phyloP scores from a whole-genome alignment of 1,284 basidiomycete genomes.

The Anthracocystis setariae region DNA sequence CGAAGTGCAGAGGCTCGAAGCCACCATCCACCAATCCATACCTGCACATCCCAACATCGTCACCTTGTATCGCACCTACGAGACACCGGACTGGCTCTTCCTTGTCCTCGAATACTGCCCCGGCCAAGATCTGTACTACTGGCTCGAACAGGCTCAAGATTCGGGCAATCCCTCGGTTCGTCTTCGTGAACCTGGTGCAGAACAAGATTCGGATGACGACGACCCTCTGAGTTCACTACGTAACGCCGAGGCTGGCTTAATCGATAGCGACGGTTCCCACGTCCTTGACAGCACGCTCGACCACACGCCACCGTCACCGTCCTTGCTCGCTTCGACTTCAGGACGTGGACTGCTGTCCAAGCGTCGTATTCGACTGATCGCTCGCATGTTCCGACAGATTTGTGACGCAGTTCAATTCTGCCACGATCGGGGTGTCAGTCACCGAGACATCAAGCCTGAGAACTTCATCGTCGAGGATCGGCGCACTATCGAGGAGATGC shows the following conservation, averaged over 20 bases:
- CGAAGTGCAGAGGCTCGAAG: slow-evolving; percentile 70
- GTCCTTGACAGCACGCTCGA: slow-evolving; percentile 37
- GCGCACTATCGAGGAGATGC: slow-evolving; percentile 43
- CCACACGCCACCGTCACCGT: slow-evolving; percentile 82
- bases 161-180: slow-evolving; percentile 40
- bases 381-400: slow-evolving; percentile 97
- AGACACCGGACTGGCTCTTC: slow-evolving; percentile 81
- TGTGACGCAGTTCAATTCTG: slow-evolving; percentile 97
- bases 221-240: background rate
- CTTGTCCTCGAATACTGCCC: slow-evolving; percentile 91
- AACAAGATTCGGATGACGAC: slow-evolving; percentile 6
- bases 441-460: slow-evolving; percentile 95
- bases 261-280: slow-evolving; percentile 16
- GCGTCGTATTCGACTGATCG: slow-evolving; percentile 87
- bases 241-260: background rate
- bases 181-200: slow-evolving; percentile 9
- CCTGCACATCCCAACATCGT: slow-evolving; percentile 93
- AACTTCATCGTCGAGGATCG: slow-evolving; percentile 70
- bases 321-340: slow-evolving; percentile 80
- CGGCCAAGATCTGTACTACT: slow-evolving; percentile 89
- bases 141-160: slow-evolving; percentile 77
- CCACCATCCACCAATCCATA: slow-evolving; percentile 92
- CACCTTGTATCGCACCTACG: slow-evolving; percentile 77
- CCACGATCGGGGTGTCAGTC: slow-evolving; percentile 89
- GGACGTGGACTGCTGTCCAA: slow-evolving; percentile 84